Conservation (phyloP, 768 basidiomycete species). For the Lanmaoa rubissima region DNA sequence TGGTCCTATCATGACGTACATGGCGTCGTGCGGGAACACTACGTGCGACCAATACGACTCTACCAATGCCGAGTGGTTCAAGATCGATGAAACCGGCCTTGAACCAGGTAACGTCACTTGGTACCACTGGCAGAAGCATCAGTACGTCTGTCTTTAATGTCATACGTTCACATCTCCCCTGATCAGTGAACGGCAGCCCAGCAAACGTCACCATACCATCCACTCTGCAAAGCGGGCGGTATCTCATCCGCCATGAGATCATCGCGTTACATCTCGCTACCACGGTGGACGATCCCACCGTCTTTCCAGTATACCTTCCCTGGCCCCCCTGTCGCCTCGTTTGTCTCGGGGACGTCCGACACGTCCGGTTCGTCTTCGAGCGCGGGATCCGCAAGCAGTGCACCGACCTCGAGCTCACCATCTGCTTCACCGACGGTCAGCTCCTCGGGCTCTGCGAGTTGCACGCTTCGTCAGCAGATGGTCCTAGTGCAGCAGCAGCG, state of each 20-base stretch:
- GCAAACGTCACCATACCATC: conserved; percentile 45
- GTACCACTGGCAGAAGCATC: conserved; percentile 53
- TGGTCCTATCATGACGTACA: conserved; percentile 73
- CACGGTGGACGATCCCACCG: conserved; percentile 43
- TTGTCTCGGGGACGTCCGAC: conserved; percentile 28
- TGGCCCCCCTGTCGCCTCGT: conserved; percentile 48
- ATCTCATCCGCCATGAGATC: conserved; percentile 77
- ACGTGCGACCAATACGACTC: conserved; percentile 61
- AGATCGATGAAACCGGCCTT: conserved; percentile 56
- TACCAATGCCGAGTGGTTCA: conserved; percentile 68
- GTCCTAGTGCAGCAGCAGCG: conserved; percentile 15
- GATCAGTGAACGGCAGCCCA: conserved; percentile 39
- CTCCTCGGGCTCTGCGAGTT: conserved; percentile 8
- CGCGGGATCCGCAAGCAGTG: not conserved
- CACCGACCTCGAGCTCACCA: conserved; percentile 2
- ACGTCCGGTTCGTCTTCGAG: conserved; percentile 13
- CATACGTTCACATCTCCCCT: not conserved
- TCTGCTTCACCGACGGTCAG: conserved; percentile 4
- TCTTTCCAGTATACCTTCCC: conserved; percentile 48
- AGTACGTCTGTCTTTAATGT: conserved; percentile 38
- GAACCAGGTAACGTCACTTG: conserved; percentile 40
- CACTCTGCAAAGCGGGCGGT: conserved; percentile 63
- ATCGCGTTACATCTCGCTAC: conserved; percentile 70
- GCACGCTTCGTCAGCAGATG: conserved; percentile 22
- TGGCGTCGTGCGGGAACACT: conserved; percentile 58